phyloP scores from a whole-genome alignment of 768 basidiomycete genomes.

The Suillus tomentosus region DNA sequence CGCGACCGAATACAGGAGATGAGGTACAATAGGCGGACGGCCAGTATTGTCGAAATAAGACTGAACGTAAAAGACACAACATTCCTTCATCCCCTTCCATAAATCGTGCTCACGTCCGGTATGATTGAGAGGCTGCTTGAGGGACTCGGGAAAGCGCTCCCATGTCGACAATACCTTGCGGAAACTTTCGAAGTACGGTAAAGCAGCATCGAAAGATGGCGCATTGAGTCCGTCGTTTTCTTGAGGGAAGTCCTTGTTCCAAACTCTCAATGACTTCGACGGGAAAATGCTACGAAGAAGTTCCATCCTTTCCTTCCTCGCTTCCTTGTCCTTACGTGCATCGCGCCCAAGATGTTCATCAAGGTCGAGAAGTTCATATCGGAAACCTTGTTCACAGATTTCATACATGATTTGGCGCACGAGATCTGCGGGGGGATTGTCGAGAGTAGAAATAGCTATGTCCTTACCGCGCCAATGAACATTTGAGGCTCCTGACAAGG shows the following conservation, averaged over 20 bases:
- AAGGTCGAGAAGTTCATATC: background rate
- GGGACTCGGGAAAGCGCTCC: background rate
- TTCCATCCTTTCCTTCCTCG: background rate
- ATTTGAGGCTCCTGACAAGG: background rate
- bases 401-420: background rate
- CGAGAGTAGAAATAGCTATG: background rate
- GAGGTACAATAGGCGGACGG: background rate
- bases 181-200: background rate
- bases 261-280: background rate
- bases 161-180: background rate
- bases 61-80: background rate
- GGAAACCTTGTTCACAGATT: background rate
- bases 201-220: background rate
- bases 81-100: background rate
- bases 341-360: background rate
- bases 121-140: background rate
- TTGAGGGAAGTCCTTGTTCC: background rate
- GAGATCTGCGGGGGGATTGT: conserved; percentile 1
- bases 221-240: background rate
- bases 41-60: background rate
- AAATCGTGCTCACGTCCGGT: background rate
- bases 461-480: background rate
- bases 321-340: background rate
- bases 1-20: background rate
- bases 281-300: background rate